These are phyloP conservation scores for Viola odorata DNA, from an alignment of 345 rosid genomes.

Conservation along the genomic window DNA sequence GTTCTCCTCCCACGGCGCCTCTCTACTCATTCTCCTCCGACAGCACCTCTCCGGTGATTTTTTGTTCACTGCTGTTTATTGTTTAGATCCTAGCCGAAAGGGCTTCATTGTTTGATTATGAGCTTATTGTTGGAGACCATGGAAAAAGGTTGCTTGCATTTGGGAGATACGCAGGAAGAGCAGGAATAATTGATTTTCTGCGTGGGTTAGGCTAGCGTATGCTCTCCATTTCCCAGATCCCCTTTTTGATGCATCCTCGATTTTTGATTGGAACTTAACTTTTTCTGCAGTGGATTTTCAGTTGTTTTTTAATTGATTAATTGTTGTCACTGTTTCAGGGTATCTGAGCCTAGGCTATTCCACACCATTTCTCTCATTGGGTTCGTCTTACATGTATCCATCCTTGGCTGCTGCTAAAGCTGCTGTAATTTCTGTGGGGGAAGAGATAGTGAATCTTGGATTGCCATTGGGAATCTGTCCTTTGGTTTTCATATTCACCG, in stretches of 20 bases:
- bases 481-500: conserved; percentile 72
- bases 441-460: conserved; percentile 74
- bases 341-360: conserved; percentile 75
- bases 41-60: no score
- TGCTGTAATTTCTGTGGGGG: conserved; percentile 74
- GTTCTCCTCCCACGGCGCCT: no score
- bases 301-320: neutral
- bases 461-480: conserved; percentile 79
- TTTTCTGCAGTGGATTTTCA: neutral
- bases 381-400: conserved; percentile 75
- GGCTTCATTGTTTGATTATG: conserved; percentile 77
- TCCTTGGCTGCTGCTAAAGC: conserved; percentile 86
- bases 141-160: conserved; percentile 76
- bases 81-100: conserved; percentile 60
- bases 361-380: conserved; percentile 71
- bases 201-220: conserved; percentile 76
- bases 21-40: no score
- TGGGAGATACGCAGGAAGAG: conserved; percentile 92
- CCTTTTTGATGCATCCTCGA: no score
- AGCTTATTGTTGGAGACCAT: conserved; percentile 67
- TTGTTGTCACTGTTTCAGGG: conserved; percentile 59
- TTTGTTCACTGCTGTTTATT: neutral
- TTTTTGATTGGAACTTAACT: no score
- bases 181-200: conserved; percentile 79
- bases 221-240: conserved; percentile 17